phyloP scores from a whole-genome alignment of 768 basidiomycete species.

The Hericium alpestre region DNA sequence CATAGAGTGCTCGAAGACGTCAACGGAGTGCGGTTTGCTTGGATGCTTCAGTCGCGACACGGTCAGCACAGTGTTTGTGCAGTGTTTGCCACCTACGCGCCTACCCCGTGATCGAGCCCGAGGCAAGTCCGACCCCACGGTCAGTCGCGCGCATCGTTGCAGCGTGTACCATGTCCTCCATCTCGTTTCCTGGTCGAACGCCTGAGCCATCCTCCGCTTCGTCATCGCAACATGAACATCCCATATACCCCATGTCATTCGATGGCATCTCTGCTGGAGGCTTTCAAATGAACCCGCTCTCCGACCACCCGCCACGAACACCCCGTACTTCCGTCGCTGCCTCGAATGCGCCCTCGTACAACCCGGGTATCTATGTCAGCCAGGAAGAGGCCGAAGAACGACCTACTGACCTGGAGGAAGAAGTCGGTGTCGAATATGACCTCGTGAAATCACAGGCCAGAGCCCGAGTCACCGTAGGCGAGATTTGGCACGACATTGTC shows the following conservation, averaged over 20 bases:
- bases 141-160: neutral
- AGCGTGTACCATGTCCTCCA: slow-evolving; percentile 44
- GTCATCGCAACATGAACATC: slow-evolving; percentile 30
- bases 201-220: slow-evolving; percentile 29
- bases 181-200: slow-evolving; percentile 45
- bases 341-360: slow-evolving; percentile 13
- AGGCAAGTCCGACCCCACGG: neutral
- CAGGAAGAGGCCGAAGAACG: slow-evolving; percentile 25
- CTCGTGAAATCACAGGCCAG: slow-evolving; percentile 22
- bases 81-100: slow-evolving; percentile 4
- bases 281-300: slow-evolving; percentile 77
- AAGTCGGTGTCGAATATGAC: slow-evolving; percentile 24
- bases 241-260: slow-evolving; percentile 45
- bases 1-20: slow-evolving; percentile 3
- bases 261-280: slow-evolving; percentile 32
- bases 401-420: slow-evolving; percentile 16
- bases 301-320: slow-evolving; percentile 69
- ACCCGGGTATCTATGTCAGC: slow-evolving; percentile 28
- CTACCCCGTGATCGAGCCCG: neutral
- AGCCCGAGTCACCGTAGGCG: slow-evolving; percentile 43
- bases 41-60: neutral
- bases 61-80: slow-evolving; percentile 3
- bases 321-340: slow-evolving; percentile 42
- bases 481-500: slow-evolving; percentile 74
- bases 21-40: slow-evolving; percentile 9